Percentiles rank a stretch among this genome's conserved stretches.
These are phyloP conservation scores for Toxicodendron radicans DNA, from an alignment of 345 rosid genomes.

Conservation along the genomic window DNA sequence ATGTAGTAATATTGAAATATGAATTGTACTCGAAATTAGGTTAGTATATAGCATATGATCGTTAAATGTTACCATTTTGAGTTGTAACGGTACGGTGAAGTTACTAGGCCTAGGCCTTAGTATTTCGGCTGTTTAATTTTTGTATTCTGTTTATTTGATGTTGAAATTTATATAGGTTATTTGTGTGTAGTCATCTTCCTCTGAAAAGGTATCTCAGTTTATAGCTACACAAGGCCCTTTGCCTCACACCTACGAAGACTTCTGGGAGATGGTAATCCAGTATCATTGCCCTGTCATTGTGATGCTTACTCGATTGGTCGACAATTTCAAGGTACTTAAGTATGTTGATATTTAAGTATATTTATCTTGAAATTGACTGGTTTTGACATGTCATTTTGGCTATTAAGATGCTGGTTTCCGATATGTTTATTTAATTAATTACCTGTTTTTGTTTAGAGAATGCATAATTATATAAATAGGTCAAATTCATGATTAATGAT, in stretches of 20 bases:
- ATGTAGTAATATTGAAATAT: too few species aligned
- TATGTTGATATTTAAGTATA: conserved; percentile 3
- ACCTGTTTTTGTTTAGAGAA: neutral
- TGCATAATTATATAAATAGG: neutral
- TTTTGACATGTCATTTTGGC: neutral
- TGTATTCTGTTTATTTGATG: neutral
- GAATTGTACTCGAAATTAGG: too few species aligned
- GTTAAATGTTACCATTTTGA: too few species aligned
- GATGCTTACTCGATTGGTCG: conserved; percentile 88
- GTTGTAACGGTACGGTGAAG: too few species aligned
- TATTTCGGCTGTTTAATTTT: too few species aligned
- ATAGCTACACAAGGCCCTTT: conserved; percentile 95
- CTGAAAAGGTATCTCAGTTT: conserved; percentile 61
- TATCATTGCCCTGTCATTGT: conserved; percentile 71
- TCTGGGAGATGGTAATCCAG: conserved; percentile 95
- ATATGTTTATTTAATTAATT: too few species aligned
- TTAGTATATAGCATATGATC: too few species aligned
- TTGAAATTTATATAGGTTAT: neutral
- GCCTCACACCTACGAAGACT: conserved; percentile 72
- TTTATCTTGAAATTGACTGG: conserved; percentile 10
- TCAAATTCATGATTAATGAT: neutral
- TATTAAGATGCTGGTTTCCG: neutral
- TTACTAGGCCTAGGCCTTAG: too few species aligned
- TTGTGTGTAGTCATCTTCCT: conserved; percentile 59
- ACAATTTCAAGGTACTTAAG: conserved; percentile 54